These are phyloP conservation scores for Fusarium anthophilum DNA, from an alignment of 2,329 filamentous ascomycete species.

Conservation along the genomic window DNA sequence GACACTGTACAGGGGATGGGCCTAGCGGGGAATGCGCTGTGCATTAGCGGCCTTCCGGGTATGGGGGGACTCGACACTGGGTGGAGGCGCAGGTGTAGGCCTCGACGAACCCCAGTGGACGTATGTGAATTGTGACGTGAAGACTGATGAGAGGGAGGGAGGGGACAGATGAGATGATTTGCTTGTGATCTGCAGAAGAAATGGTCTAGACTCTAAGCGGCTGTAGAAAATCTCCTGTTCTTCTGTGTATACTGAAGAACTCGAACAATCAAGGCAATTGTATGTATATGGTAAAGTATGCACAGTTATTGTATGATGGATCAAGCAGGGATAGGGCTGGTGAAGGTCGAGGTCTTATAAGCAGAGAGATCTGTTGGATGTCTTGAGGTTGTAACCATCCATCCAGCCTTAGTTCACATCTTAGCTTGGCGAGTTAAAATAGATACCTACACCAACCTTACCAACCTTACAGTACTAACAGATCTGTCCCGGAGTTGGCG, in stretches of 20 bases:
- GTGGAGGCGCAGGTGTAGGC: slow-evolving; percentile 28
- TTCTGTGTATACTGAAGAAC: neutral
- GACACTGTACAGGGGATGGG: slow-evolving; percentile 34
- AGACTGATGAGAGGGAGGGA: slow-evolving; percentile 1
- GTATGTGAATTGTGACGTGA: neutral
- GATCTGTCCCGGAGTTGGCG: slow-evolving; percentile 18
- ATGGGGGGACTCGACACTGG: slow-evolving; percentile 1
- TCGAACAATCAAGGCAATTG: neutral
- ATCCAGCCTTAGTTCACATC: slow-evolving; percentile 10
- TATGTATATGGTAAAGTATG: neutral
- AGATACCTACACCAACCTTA: slow-evolving; percentile 12
- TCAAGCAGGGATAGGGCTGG: slow-evolving; percentile 8
- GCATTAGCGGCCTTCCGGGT: slow-evolving; percentile 36
- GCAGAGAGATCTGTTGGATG: neutral
- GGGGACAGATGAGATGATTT: neutral
- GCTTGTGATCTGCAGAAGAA: slow-evolving; percentile 11
- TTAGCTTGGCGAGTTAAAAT: slow-evolving; percentile 31
- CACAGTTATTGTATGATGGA: neutral
- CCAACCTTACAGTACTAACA: slow-evolving; percentile 1
- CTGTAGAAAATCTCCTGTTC: slow-evolving; percentile 5
- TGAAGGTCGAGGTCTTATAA: slow-evolving; percentile 17
- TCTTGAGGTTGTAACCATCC: slow-evolving; percentile 23
- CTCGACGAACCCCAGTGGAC: slow-evolving; percentile 9
- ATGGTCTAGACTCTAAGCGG: slow-evolving; percentile 35
- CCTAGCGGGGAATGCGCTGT: slow-evolving; percentile 34